A percentile compares a stretch with the other conserved stretches of the same genome.
Evolutionary conservation across 2,329 filamentous ascomycete genomes (phyloP).

Genomic region (Claviceps pazoutovae): DNA sequence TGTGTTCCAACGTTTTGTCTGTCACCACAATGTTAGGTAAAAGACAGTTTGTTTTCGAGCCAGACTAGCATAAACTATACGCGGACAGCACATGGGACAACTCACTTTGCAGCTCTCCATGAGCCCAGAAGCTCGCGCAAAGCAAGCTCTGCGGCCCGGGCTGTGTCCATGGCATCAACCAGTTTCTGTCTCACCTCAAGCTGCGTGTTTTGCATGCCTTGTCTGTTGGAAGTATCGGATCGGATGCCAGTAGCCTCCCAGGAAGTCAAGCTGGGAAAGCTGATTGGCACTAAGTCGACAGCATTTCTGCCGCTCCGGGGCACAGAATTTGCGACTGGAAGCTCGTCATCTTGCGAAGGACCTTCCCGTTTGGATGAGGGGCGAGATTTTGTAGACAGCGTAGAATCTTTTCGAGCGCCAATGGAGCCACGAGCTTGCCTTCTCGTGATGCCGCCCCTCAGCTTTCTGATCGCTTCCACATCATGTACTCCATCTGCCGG

Average conservation of each 20-base stretch:
- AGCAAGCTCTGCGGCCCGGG: slow-evolving; percentile 70
- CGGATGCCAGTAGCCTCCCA: slow-evolving; percentile 68
- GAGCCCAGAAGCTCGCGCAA: slow-evolving; percentile 70
- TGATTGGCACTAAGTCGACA: slow-evolving; percentile 37
- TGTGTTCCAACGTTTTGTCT: slow-evolving; percentile 42
- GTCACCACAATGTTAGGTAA: slow-evolving; percentile 7
- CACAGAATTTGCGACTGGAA: slow-evolving; percentile 23
- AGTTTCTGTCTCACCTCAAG: slow-evolving; percentile 50
- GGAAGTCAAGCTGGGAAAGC: slow-evolving; percentile 40
- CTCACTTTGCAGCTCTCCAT: slow-evolving; percentile 70
- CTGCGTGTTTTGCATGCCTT: slow-evolving; percentile 43
- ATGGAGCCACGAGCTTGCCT: slow-evolving; percentile 61
- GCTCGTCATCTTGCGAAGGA: slow-evolving; percentile 25
- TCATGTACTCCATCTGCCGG: slow-evolving; percentile 75
- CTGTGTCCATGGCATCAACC: slow-evolving; percentile 62
- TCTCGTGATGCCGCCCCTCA: slow-evolving; percentile 75
- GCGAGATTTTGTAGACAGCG: slow-evolving; percentile 38
- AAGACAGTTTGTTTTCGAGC: background rate
- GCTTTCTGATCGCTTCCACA: slow-evolving; percentile 73
- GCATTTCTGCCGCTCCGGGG: slow-evolving; percentile 29
- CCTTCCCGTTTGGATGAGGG: slow-evolving; percentile 24
- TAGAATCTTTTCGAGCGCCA: slow-evolving; percentile 44
- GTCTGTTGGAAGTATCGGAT: slow-evolving; percentile 30
- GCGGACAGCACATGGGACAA: slow-evolving; percentile 13
- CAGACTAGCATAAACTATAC: background rate